phyloP scores from a whole-genome alignment of 2,329 filamentous ascomycete species.

The Tolypocladium album region DNA sequence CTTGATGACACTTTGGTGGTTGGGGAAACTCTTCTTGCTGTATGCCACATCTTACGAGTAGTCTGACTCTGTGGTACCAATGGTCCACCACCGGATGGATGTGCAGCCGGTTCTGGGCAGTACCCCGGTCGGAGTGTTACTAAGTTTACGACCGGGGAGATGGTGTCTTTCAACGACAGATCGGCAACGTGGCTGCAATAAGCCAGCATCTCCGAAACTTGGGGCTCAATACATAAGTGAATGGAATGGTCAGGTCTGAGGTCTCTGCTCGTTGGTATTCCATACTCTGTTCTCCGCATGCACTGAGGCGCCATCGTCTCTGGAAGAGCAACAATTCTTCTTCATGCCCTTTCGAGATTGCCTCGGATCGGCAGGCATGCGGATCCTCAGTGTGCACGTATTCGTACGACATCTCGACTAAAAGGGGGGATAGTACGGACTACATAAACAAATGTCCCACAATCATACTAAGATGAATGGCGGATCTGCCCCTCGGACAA shows the following conservation, averaged over 20 bases:
- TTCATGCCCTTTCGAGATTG: neutral
- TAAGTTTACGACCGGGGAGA: neutral
- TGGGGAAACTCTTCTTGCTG: neutral
- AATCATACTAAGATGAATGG: neutral
- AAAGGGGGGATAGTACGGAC: neutral
- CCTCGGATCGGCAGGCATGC: neutral
- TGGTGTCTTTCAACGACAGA: neutral
- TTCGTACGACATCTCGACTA: neutral
- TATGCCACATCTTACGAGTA: neutral
- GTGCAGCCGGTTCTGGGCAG: neutral
- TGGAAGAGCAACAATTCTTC: neutral
- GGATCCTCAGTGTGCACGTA: neutral
- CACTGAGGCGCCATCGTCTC: neutral
- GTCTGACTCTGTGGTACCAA: neutral
- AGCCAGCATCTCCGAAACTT: neutral
- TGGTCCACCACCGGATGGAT: neutral
- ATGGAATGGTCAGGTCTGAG: neutral
- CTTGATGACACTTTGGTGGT: neutral
- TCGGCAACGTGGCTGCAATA: neutral
- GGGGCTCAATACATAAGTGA: neutral
- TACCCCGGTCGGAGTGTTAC: neutral
- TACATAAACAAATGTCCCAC: neutral
- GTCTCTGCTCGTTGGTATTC: too few species aligned
- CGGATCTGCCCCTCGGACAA: neutral
- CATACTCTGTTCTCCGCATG: too few species aligned